Evolutionary conservation across 441 rosid genomes (phyloP).

Genomic region (Erodium moschatum): DNA sequence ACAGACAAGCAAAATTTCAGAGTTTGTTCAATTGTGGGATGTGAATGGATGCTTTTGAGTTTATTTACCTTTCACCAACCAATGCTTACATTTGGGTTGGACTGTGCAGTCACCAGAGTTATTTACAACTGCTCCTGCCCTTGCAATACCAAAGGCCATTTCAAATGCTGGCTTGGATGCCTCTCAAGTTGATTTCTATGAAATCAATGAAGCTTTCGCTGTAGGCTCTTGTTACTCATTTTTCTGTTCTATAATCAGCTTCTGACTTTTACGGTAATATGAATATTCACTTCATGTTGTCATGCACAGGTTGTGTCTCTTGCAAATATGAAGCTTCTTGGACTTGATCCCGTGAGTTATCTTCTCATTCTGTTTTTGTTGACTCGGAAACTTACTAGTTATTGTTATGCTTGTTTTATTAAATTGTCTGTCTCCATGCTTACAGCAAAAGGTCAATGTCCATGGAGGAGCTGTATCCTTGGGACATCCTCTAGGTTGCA

Average conservation of each 20-base stretch:
- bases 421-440: neutral
- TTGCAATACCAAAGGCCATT: constrained; percentile 58
- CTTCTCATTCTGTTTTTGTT: neutral
- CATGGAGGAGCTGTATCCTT: constrained; percentile 92
- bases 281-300: constrained; percentile 8
- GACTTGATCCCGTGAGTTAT: constrained; percentile 60
- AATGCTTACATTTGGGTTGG: neutral
- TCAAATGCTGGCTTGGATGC: constrained; percentile 69
- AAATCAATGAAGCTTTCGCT: constrained; percentile 95
- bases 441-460: constrained; percentile 73
- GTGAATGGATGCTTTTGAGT: neutral
- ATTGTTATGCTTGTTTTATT: neutral
- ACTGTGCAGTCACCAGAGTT: constrained; percentile 44
- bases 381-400: neutral
- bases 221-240: constrained; percentile 31
- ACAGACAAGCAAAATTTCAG: neutral
- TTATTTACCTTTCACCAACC: neutral
- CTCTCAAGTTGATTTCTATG: constrained; percentile 79
- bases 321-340: constrained; percentile 77
- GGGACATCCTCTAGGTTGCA: constrained; percentile 97
- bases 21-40: neutral
- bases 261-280: constrained; percentile 6
- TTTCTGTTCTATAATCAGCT: neutral
- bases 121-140: constrained; percentile 10
- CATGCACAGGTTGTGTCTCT: constrained; percentile 76